Conservation (phyloP, 768 basidiomycete species). For the Tephrocybe sp. region DNA sequence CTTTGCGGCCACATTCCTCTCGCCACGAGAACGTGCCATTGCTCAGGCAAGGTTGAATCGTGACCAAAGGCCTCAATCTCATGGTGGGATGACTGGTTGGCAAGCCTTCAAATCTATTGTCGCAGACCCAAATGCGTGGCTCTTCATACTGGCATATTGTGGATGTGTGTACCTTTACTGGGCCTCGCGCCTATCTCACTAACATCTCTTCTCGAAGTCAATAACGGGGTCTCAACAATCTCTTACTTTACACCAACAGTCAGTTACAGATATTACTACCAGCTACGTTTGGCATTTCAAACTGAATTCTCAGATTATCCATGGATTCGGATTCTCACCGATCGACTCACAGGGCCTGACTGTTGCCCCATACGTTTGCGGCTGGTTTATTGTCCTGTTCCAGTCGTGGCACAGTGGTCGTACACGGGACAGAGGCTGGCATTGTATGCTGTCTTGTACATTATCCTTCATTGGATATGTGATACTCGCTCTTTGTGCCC, state of each 20-base stretch:
- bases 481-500: constrained; percentile 44
- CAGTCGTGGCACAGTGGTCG: constrained; percentile 55
- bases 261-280: constrained; percentile 11
- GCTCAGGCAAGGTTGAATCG: constrained; percentile 53
- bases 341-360: constrained; percentile 22
- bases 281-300: neutral
- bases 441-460: constrained; percentile 45
- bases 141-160: constrained; percentile 49
- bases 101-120: constrained; percentile 50
- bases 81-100: constrained; percentile 60
- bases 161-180: constrained; percentile 41
- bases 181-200: neutral
- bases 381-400: constrained; percentile 54
- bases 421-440: constrained; percentile 52
- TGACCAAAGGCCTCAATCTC: constrained; percentile 55
- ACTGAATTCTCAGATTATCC: constrained; percentile 40
- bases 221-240: constrained; percentile 56
- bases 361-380: constrained; percentile 55
- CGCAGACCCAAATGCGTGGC: constrained; percentile 48
- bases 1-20: constrained; percentile 50
- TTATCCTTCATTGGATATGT: constrained; percentile 48
- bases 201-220: constrained; percentile 31
- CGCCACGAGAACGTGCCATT: constrained; percentile 51
- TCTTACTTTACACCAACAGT: constrained; percentile 58
- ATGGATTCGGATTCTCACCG: constrained; percentile 23